Base-by-base conservation (phyloP, 1,284 basidiomycete species). In the Bondarzewia mesenterica region DNA sequence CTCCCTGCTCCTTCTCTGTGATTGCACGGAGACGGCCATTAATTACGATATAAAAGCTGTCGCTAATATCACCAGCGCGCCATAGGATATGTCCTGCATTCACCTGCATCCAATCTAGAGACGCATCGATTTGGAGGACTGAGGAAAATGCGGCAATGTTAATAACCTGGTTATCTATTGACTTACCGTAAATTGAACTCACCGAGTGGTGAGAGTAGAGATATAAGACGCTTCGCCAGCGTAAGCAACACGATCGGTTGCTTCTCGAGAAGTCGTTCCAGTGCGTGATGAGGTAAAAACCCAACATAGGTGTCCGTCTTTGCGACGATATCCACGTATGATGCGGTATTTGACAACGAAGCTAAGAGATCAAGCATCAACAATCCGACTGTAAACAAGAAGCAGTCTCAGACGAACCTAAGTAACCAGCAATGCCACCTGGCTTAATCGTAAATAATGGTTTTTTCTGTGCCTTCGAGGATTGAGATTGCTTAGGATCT, bases 221-320 rank as follows among this genome's bases (percentile, higher is more conserved):
- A 96, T 39, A 98, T 89, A 21, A 99, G 70, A 10, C 95, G 83
- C 65, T 99, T 99, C 1, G 94, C 93, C n/a, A 99, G 75, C 0
- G 95, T 99, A 15, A 99, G 72, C 14, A 98, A 75, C 2, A 98
- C 95, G 49, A 99, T 96, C 0, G 95, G 96, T 27, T 89, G 78
- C 54, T 93, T 87, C 67, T 99, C 96, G 49, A 98, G 77, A 46
- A 99, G 75, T 12, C 88, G 74, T 60, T 98, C 92, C 38, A 99
- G 72, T 1, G 95, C 88, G 60, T 86, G 78, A 2, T 89, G 83
- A 0, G 96, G 91, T 22, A 99, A 67, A 64, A 94, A 95, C 0
- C 95, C 95, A 50, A 99, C 95, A 58, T 95, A 99, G 8, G 86
- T 89, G 64, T 99, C 95, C 0, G 93, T 98, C 71, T 97, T 98